Conservation (phyloP, 495 filamentous ascomycete genomes). For the Aspergillus olivimuriae region DNA sequence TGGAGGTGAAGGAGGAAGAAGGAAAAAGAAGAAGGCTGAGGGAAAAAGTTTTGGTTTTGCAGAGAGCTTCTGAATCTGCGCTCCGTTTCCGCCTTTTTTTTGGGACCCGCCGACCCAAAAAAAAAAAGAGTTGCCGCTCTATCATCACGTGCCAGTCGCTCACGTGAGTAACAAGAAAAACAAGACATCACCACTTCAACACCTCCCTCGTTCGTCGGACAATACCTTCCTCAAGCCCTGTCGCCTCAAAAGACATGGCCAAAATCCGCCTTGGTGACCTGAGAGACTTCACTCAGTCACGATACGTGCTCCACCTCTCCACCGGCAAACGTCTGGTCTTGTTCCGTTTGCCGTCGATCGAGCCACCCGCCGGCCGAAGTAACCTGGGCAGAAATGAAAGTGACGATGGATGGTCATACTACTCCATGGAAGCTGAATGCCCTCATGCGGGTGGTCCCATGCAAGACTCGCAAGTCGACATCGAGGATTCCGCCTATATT, state of each 20-base stretch:
- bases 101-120: too few species aligned
- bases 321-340: slow-evolving; percentile 46
- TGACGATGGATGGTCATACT: slow-evolving; percentile 43
- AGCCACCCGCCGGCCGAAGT: slow-evolving; percentile 19
- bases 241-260: too few species aligned
- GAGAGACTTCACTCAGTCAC: slow-evolving; percentile 30
- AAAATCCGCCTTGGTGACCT: slow-evolving; percentile 1
- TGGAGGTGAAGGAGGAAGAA: slow-evolving; percentile 16
- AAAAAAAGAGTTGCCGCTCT: too few species aligned
- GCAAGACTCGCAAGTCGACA: slow-evolving; percentile 44
- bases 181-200: too few species aligned
- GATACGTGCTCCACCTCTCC: slow-evolving; percentile 44
- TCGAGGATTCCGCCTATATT: slow-evolving; percentile 48
- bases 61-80: too few species aligned
- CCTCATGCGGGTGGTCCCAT: slow-evolving; percentile 48
- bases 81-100: too few species aligned
- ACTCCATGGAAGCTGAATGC: slow-evolving; percentile 49
- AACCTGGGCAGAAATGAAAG: slow-evolving; percentile 22
- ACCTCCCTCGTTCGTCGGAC: too few species aligned
- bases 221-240: too few species aligned
- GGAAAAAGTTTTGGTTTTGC: too few species aligned
- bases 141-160: too few species aligned
- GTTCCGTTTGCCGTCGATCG: slow-evolving; percentile 43
- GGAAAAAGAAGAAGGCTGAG: slow-evolving; percentile 16
- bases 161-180: too few species aligned